phyloP scores from a whole-genome alignment of 2,329 filamentous ascomycete genomes.

The Fusarium chlamydosporum region DNA sequence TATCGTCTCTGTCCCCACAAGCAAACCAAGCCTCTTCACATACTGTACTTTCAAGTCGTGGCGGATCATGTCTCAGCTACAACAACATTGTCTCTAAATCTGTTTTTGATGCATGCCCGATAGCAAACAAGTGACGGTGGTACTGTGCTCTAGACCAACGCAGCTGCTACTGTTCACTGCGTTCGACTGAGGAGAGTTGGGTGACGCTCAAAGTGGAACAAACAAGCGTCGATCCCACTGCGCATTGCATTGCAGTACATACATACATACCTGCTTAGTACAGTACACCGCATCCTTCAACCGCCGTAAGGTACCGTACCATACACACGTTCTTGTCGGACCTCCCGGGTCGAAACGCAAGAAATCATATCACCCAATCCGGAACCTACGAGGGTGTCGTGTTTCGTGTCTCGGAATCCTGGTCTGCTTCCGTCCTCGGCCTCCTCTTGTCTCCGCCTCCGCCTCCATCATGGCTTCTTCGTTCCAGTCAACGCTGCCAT shows the following conservation, averaged over 20 bases:
- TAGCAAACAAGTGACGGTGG: conserved; percentile 12
- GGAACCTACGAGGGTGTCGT: conserved; percentile 43
- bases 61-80: conserved; percentile 59
- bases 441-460: conserved; percentile 18
- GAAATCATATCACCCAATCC: conserved; percentile 33
- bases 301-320: conserved; percentile 14
- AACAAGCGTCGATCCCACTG: conserved; percentile 37
- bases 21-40: conserved; percentile 22
- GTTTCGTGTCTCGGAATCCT: conserved; percentile 37
- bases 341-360: conserved; percentile 36
- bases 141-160: conserved; percentile 3
- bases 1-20: conserved; percentile 5
- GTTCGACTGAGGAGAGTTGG: conserved; percentile 29
- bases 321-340: conserved; percentile 26
- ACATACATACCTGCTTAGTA: conserved; percentile 1
- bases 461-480: conserved; percentile 47
- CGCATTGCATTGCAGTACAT: conserved; percentile 34
- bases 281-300: conserved; percentile 46
- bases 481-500: conserved; percentile 58
- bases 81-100: conserved; percentile 42
- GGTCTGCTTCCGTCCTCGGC: conserved; percentile 31
- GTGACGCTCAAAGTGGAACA: conserved; percentile 44
- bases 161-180: conserved; percentile 10
- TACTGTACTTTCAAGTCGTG: conserved; percentile 31
- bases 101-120: conserved; percentile 22